A percentile compares a stretch with the other conserved stretches of the same genome.
phyloP scores from a whole-genome alignment of 352 stramenopile genomes.

The Pythium sukuiense region DNA sequence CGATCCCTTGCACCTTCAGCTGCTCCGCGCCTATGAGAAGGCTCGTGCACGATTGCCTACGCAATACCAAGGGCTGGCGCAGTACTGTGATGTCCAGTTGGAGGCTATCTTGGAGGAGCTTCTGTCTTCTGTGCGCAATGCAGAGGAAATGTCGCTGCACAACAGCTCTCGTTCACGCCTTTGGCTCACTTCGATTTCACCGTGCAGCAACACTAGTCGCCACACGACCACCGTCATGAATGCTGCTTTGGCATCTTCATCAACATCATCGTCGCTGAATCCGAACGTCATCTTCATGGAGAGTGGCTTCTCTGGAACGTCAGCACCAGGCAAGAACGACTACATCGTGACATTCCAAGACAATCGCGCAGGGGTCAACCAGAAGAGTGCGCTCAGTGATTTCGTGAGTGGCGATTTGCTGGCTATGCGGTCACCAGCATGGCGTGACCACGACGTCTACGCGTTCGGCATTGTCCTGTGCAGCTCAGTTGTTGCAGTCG shows the following conservation, averaged over 20 bases:
- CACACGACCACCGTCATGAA: slow-evolving; percentile 19
- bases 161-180: slow-evolving; percentile 29
- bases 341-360: slow-evolving; percentile 67
- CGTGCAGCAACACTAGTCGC: slow-evolving; percentile 32
- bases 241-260: slow-evolving; percentile 9
- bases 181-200: slow-evolving; percentile 61
- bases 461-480: slow-evolving; percentile 72
- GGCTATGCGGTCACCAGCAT: slow-evolving; percentile 53
- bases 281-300: slow-evolving; percentile 68
- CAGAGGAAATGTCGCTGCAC: slow-evolving; percentile 39
- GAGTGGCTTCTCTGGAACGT: slow-evolving; percentile 59
- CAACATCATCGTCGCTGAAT: slow-evolving; percentile 26
- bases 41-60: slow-evolving; percentile 34
- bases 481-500: slow-evolving; percentile 60
- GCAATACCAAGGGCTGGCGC: slow-evolving; percentile 43
- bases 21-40: slow-evolving; percentile 29
- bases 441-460: slow-evolving; percentile 55
- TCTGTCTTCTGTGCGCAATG: slow-evolving; percentile 51
- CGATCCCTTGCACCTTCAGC: slow-evolving; percentile 29
- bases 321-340: slow-evolving; percentile 40
- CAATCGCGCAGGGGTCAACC: not conserved
- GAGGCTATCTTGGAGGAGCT: slow-evolving; percentile 76
- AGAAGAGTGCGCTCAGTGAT: slow-evolving; percentile 30
- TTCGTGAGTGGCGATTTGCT: slow-evolving; percentile 69
- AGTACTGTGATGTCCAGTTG: slow-evolving; percentile 61